Base-by-base conservation (phyloP, 306 rosid genomes). In the Malus asiatica region DNA sequence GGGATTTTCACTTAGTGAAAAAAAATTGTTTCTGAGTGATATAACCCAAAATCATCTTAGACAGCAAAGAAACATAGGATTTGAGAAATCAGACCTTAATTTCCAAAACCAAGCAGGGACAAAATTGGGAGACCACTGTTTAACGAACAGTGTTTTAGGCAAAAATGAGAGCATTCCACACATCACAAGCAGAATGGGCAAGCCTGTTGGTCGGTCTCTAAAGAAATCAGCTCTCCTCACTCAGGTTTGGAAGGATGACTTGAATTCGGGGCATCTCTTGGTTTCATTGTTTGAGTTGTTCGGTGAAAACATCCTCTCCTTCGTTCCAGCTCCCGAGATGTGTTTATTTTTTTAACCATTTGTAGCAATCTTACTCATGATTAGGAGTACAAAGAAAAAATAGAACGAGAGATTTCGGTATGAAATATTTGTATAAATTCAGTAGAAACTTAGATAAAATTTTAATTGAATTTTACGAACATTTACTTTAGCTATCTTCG, bases 171-270 rank as follows among this genome's bases (percentile, higher is more conserved):
- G 6, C 35, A 32, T 32, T 32, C 35, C 35, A 32, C 35, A 4
- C 35, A 32, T 32, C 35, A 32, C 35, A 4, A 32, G 35, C 4
- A 4, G 33, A 32, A 32, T 32, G 35, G 35, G 35, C 35, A 32
- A 32, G 35, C 35, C 35, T 32, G 35, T 32, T 32, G 35, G 35
- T 32, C 35, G 5, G 35, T 32, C 35, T 32, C 35, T 32, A 32
- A 32, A 32, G 35, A 32, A 32, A 32, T 32, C 35, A 4, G 84
- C 97, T 75, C 64, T 82, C 66, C 95, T 91, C 25, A 20, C 76
- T 35, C 95, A 88, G 80, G 80, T 91, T 69, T 91, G 95, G 93
- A 91, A 83, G 79, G 88, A 88, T 19, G 95, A 89, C 73, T 90
- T 91, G 72, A 78, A 88, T 77, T 91, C 95, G 73, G 93, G 91